Evolutionary conservation across 495 filamentous ascomycete species (phyloP), one percentile per base, ranked within the genome.

Genomic region (Cercophora scortea): DNA sequence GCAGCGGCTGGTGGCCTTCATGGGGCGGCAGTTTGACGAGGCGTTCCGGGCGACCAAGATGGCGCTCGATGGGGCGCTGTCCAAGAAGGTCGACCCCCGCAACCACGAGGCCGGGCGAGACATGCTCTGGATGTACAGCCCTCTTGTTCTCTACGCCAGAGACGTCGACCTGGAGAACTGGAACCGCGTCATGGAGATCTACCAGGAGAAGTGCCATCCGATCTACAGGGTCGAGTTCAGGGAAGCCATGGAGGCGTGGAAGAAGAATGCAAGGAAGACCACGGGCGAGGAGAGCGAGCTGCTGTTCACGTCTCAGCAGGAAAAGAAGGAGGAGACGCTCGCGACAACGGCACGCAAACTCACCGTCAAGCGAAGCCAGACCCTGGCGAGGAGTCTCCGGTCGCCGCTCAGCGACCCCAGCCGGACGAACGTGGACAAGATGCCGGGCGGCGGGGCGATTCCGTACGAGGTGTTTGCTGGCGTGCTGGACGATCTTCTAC

Each of bases 291-390:
- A 96, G 60, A 73, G 78, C 33, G 92, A 96, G 51, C 70, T 95
- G 32, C 76, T 96, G 10, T 97, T 96, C 61, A 95, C 89, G 1
- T 77, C 87, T 4, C 84, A 90, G 61, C 83, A 92, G 57, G 93
- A 94, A 81, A 95, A 74, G 78, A 85, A 66, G 77, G 85, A 74
- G 58, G 81, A 86, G 53, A 79, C 82, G 17, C 76, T 87, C 15
- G 80, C 85, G 15, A 83, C 82, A 40, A 87, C 91, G 6, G 91
- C 90, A 9, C 79, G 90, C 41, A 96, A 96, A 63, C 69, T 96
- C 25, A 96, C 92, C 0, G 92, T 97, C 41, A 95, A 94, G 72
- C 78, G 93, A 61, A 85, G 81, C 45, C 84, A 87, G 63, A 88
- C 82, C 4, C 62, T 89, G 44, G 88, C 90, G 36, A 90, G 90